These are phyloP conservation scores for Trametes villosa DNA, from an alignment of 768 basidiomycete species.

Conservation along the genomic window DNA sequence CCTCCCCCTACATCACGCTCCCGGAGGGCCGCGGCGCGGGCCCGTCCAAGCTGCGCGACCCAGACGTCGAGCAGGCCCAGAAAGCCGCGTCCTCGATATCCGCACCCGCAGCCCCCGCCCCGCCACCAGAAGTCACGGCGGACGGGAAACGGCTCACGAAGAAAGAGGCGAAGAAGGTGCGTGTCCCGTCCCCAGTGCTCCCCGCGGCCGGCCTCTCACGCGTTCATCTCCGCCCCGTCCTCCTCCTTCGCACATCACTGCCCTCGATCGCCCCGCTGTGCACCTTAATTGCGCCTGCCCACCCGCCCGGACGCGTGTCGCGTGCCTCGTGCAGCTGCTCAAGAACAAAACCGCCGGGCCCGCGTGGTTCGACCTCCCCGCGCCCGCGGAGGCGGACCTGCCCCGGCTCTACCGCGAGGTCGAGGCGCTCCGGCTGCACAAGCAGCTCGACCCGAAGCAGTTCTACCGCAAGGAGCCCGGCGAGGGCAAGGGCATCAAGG, in stretches of 20 bases:
- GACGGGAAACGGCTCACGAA: constrained; percentile 72
- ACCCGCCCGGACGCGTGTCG: too few relatives aligned
- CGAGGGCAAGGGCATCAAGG: constrained; percentile 83
- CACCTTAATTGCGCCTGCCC: neutral
- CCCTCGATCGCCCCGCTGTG: neutral
- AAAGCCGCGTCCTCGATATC: constrained; percentile 52
- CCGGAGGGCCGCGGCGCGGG: constrained; percentile 43
- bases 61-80: constrained; percentile 59
- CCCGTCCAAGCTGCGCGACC: constrained; percentile 58
- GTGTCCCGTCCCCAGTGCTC: constrained; percentile 26
- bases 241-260: neutral
- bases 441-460: constrained; percentile 89
- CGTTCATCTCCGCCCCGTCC: constrained; percentile 2
- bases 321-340: constrained; percentile 66
- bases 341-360: constrained; percentile 75
- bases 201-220: neutral
- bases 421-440: constrained; percentile 82
- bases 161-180: constrained; percentile 71
- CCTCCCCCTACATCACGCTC: constrained; percentile 65
- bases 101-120: constrained; percentile 63
- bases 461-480: constrained; percentile 89
- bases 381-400: constrained; percentile 78
- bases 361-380: constrained; percentile 88
- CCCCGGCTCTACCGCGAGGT: constrained; percentile 83
- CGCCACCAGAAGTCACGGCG: constrained; percentile 61